These are phyloP conservation scores for Xylaria venustula DNA, from an alignment of 495 filamentous ascomycete species.

Conservation along the genomic window DNA sequence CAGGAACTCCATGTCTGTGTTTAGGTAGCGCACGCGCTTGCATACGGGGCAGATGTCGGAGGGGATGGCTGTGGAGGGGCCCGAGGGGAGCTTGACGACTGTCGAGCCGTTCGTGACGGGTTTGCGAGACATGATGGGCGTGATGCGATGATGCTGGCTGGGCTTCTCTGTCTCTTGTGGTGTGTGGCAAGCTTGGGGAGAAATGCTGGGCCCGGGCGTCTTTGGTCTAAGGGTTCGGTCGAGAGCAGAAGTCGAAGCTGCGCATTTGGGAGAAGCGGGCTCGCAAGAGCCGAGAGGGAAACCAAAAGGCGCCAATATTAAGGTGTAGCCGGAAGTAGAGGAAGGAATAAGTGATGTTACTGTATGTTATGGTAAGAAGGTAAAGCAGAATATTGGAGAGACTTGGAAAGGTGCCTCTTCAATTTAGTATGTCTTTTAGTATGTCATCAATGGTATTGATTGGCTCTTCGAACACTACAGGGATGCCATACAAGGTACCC, in stretches of 20 bases:
- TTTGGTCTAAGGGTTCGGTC: not conserved
- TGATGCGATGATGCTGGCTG: not conserved
- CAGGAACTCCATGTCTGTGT: conserved; percentile 87
- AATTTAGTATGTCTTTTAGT: too few relatives aligned
- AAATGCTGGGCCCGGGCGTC: not conserved
- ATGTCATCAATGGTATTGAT: too few relatives aligned
- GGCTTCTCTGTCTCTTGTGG: not conserved
- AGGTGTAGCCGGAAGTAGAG: not conserved
- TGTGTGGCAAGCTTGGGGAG: not conserved
- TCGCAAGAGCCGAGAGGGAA: not conserved
- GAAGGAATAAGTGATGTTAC: too few relatives aligned
- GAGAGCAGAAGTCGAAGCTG: not conserved
- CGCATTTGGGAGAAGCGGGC: not conserved
- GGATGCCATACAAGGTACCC: too few relatives aligned
- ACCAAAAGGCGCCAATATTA: not conserved
- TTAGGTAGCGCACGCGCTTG: conserved; percentile 93
- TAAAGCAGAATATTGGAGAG: not conserved
- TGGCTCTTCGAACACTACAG: too few relatives aligned
- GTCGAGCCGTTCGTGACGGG: conserved; percentile 6
- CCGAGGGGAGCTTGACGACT: conserved; percentile 7
- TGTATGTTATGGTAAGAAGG: not conserved
- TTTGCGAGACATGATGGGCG: conserved; percentile 33
- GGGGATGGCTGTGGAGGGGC: conserved; percentile 15
- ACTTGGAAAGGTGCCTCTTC: too few relatives aligned
- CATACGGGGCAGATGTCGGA: conserved; percentile 93